Base-by-base conservation (phyloP, 2,329 filamentous ascomycete species). In the Ceratocystis huliohia region DNA sequence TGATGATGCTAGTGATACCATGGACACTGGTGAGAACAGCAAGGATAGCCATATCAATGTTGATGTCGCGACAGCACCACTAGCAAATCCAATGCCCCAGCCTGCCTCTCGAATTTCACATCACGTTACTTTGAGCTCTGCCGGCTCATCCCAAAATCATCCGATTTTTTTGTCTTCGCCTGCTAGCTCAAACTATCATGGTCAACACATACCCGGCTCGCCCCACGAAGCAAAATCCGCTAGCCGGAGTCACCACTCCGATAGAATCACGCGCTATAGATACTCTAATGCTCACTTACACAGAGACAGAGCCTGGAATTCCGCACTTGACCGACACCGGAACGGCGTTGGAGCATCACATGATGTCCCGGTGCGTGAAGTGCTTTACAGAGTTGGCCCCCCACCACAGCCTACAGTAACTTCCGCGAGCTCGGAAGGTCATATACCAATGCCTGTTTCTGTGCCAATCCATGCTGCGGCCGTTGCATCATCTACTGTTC, bases 231-330 rank as follows among this genome's bases (percentile, higher is more conserved):
- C 48, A 17, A 25, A 30, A 59, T 30, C 17, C 10, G 30, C 41
- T 22, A 15, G 22, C 15, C 61, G 25, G 10, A 20, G n/a, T 1
- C 20, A 28, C 20, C 6, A 20, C 37, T 15, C 37, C 7, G 61
- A 44, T 28, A 63, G 41, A 41, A 63, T 63, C 13, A 63, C 61
- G 13, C 41, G 41, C 15, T 46, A 63, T 15, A 45, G 61, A 46
- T 63, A 63, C n/a, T 17, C 53, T 5, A 30, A 59, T 25, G 53
- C 53, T 20, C 20, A 22, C 15, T 44, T 59, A 33, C 61, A n/a
- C n/a, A n/a, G n/a, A n/a, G n/a, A n/a, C n/a, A n/a, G n/a, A n/a
- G 63, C 63, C 33, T 65, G 63, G 63, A 57, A 45, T 15, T 57
- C 53, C 22, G 63, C 63, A 7, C 33, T 65, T 10, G 50, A 65